These are phyloP conservation scores for Solanum tarijense DNA, from an alignment of 257 asterid genomes.

Conservation along the genomic window DNA sequence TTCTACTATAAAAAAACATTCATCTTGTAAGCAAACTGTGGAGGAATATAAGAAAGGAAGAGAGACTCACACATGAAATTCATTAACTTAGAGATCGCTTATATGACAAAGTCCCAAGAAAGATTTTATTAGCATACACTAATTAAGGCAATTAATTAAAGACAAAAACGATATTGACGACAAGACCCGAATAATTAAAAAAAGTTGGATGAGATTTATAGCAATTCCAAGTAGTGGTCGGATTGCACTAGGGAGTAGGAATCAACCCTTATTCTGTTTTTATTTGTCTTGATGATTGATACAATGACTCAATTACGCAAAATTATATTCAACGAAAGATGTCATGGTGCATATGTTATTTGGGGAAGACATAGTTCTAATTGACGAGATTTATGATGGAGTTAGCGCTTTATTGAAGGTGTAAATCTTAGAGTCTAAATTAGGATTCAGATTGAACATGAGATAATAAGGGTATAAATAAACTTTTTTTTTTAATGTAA, in stretches of 20 bases:
- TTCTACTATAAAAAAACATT: no score
- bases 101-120: no score
- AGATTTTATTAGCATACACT: no score
- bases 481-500: not conserved
- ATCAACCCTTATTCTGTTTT: rapidly evolving
- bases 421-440: not conserved
- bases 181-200: not conserved
- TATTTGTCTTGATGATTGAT: not conserved
- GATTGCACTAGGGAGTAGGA: not conserved
- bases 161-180: not conserved
- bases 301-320: not conserved
- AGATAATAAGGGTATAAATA: no score
- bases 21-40: no score
- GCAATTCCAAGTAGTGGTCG: not conserved
- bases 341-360: not conserved
- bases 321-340: not conserved
- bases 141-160: no score
- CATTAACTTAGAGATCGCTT: no score
- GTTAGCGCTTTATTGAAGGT: not conserved
- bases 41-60: no score
- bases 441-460: not conserved
- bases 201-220: not conserved
- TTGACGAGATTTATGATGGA: not conserved
- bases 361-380: not conserved
- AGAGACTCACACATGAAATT: no score